Evolutionary conservation across 2,329 filamentous ascomycete species (phyloP).

Genomic region (Volutella citrinella): DNA sequence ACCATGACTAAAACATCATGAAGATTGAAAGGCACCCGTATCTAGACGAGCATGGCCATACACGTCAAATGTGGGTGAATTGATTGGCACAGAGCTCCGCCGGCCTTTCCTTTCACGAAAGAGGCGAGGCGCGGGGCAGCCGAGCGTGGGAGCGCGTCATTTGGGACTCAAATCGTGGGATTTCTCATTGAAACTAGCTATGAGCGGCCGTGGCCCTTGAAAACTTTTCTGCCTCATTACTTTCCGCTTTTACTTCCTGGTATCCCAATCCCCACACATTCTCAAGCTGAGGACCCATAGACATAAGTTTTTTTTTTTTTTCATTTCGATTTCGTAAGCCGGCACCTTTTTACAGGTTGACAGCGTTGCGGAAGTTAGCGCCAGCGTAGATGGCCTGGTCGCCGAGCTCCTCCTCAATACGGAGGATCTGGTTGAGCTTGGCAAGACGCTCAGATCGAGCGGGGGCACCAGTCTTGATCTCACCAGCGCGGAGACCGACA

Average conservation of each 20-base stretch:
- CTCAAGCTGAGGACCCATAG: conserved; percentile 18
- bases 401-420: conserved; percentile 98
- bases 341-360: conserved; percentile 70
- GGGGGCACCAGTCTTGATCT: conserved; percentile 99
- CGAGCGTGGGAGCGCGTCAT: too few relatives aligned
- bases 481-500: conserved; percentile 90
- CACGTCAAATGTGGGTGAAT: too few relatives aligned
- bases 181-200: conserved; percentile 17
- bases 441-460: conserved; percentile 96
- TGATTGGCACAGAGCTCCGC: too few relatives aligned
- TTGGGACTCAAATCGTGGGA: conserved; percentile 19
- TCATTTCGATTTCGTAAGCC: conserved; percentile 9
- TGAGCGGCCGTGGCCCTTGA: too few relatives aligned
- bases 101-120: too few relatives aligned
- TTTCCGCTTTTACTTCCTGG: conserved; percentile 22
- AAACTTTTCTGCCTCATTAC: conserved; percentile 28
- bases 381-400: conserved; percentile 89
- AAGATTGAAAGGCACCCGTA: too few relatives aligned
- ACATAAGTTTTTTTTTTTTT: too few relatives aligned
- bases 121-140: too few relatives aligned
- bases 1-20: too few relatives aligned
- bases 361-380: conserved; percentile 83
- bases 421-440: conserved; percentile 99
- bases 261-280: conserved; percentile 22
- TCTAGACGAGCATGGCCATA: too few relatives aligned